Evolutionary conservation across 202 grass and related monocot species (phyloP).

Genomic region (Brachypodium distachyon): DNA sequence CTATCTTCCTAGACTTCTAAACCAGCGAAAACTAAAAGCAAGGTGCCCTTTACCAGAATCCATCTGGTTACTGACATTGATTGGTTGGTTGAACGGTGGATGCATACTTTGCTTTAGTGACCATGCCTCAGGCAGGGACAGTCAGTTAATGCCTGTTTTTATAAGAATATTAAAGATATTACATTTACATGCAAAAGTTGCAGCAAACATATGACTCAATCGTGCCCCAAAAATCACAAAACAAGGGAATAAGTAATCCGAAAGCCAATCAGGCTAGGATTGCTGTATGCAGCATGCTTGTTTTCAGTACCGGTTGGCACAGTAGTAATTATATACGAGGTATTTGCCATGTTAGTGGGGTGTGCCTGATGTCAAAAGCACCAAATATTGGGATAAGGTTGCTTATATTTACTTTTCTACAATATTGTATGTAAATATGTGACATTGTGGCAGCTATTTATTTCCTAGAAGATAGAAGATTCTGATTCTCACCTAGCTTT

Average conservation of each 20-base stretch:
- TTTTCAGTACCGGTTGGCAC: neutral
- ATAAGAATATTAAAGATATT: slow-evolving; percentile 1
- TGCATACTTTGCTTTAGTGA: neutral
- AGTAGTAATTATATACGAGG: neutral
- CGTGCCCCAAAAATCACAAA: neutral
- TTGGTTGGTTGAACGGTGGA: neutral
- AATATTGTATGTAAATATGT: neutral
- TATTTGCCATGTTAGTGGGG: neutral
- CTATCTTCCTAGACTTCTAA: neutral
- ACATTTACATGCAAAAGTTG: neutral
- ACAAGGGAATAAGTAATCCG: neutral
- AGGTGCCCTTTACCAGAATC: neutral
- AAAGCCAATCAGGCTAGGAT: neutral
- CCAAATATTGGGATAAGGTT: neutral
- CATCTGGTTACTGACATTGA: neutral
- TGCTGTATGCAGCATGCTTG: neutral
- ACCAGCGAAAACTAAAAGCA: neutral
- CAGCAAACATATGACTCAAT: neutral
- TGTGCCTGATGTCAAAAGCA: neutral
- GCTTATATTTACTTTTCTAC: neutral
- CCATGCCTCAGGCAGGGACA: neutral
- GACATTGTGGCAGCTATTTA: neutral
- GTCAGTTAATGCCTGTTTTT: neutral
- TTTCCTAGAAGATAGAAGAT: slow-evolving; percentile 9
- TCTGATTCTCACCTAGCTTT: neutral